phyloP scores from a whole-genome alignment of 2,329 filamentous ascomycete genomes.

The Sclerotinia minor region DNA sequence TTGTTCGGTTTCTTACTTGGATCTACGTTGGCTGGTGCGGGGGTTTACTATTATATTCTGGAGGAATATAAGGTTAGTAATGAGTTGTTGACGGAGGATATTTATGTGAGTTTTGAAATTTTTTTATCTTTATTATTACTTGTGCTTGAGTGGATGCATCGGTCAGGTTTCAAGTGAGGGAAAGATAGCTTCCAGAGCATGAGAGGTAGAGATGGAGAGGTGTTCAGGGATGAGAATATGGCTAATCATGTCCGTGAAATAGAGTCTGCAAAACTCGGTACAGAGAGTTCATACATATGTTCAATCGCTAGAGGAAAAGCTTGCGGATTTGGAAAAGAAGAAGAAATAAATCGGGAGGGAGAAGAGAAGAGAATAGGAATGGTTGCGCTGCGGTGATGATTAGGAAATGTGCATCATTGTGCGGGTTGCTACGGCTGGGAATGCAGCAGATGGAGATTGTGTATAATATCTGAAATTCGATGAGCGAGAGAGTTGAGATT shows the following conservation, averaged over 20 bases:
- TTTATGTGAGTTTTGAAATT: conserved; percentile 74
- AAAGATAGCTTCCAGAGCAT: not conserved
- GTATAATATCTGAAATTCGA: conserved; percentile 22
- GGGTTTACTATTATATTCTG: conserved; percentile 89
- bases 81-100: conserved; percentile 90
- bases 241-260: conserved; percentile 8
- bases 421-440: not conserved
- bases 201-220: not conserved
- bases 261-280: conserved; percentile 87
- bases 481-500: conserved; percentile 5
- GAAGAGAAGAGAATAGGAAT: not conserved
- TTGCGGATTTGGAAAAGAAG: conserved; percentile 68
- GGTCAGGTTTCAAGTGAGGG: not conserved
- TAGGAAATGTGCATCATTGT: not conserved
- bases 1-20: conserved; percentile 91
- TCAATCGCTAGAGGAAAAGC: conserved; percentile 75
- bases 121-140: not conserved
- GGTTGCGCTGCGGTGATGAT: not conserved
- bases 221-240: not conserved
- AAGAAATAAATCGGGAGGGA: conserved; percentile 49
- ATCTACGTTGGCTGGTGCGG: conserved; percentile 72
- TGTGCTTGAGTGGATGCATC: not conserved
- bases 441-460: not conserved
- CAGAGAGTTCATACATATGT: conserved; percentile 84
- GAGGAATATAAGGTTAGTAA: conserved; percentile 93